Percentiles rank a stretch among this genome's conserved stretches.
These are phyloP conservation scores for Coffea humblotiana DNA, from an alignment of 305 asterid genomes.

Conservation along the genomic window DNA sequence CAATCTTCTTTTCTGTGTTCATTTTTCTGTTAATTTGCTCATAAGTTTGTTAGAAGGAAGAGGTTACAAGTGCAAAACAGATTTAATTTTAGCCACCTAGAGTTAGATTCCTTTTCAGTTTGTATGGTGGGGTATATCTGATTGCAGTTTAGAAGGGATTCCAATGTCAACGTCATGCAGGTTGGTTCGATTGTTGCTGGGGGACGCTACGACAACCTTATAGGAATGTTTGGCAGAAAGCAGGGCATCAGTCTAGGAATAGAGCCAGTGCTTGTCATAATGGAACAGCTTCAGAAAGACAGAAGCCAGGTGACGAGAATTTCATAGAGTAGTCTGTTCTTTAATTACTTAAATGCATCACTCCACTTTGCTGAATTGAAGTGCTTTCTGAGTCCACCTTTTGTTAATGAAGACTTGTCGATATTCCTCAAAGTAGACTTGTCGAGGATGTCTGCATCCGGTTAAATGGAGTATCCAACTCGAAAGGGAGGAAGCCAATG, in stretches of 20 bases:
- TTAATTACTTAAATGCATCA: background rate
- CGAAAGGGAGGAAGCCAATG: background rate
- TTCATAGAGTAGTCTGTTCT: background rate
- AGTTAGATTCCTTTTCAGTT: too few species aligned
- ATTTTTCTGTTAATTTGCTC: background rate
- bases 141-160: background rate
- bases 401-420: background rate
- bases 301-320: constrained; percentile 53
- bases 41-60: background rate
- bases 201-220: constrained; percentile 91
- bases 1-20: background rate
- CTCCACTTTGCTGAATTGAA: background rate
- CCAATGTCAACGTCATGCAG: constrained; percentile 28
- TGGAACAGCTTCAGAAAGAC: constrained; percentile 79
- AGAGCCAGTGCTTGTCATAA: constrained; percentile 79
- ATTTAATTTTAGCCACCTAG: too few species aligned
- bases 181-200: constrained; percentile 98
- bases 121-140: background rate
- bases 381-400: background rate
- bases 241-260: constrained; percentile 93
- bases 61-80: too few species aligned
- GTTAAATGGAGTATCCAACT: constrained; percentile 18
- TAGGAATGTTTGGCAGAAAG: constrained; percentile 81
- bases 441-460: constrained; percentile 56
- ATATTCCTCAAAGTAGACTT: constrained; percentile 49